These are phyloP conservation scores for Wickerhamomyces chaumierensis DNA, from an alignment of 805 yeast genomes.

Conservation along the genomic window DNA sequence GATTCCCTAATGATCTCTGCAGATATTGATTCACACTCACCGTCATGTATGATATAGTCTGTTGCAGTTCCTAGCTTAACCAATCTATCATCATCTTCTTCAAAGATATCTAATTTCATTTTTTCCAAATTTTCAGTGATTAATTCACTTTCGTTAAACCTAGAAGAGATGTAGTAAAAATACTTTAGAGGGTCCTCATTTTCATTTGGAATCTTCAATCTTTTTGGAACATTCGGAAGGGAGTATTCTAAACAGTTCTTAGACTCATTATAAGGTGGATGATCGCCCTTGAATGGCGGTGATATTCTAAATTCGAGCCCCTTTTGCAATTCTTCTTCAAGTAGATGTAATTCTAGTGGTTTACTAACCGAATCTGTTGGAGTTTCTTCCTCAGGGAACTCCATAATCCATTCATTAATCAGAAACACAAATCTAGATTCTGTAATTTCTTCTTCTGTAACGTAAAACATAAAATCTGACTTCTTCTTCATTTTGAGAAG, in stretches of 20 bases:
- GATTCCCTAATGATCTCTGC: not conserved
- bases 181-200: not conserved
- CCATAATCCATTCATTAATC: not conserved
- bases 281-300: slow-evolving; percentile 10
- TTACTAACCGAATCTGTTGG: not conserved
- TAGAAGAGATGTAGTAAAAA: not conserved
- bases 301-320: slow-evolving; percentile 11
- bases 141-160: not conserved
- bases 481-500: not conserved
- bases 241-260: slow-evolving; percentile 6
- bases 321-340: slow-evolving; percentile 8
- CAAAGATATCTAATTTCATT: not conserved
- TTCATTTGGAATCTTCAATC: not conserved
- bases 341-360: not conserved
- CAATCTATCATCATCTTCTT: not conserved
- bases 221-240: not conserved
- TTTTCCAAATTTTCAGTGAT: not conserved
- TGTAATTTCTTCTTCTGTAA: too few species aligned
- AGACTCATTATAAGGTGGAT: slow-evolving; percentile 10
- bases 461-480: not conserved
- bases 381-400: not conserved
- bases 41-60: not conserved
- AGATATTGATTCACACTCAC: not conserved
- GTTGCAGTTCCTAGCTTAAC: not conserved
- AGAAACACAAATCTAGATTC: too few species aligned